phyloP scores from a whole-genome alignment of 352 stramenopile species.

The Phytophthora cactorum region DNA sequence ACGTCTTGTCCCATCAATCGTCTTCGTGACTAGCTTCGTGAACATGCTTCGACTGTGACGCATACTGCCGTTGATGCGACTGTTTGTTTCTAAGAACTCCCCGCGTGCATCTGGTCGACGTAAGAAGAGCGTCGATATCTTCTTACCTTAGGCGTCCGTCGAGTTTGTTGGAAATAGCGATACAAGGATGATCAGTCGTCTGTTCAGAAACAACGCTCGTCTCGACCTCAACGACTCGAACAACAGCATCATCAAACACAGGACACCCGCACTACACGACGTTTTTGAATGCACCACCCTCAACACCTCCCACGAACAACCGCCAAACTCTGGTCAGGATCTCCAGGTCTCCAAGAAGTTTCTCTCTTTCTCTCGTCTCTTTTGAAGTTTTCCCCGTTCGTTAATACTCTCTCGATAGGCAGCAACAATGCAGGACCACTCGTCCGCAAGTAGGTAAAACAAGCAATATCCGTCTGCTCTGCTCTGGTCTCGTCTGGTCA shows the following conservation, averaged over 20 bases:
- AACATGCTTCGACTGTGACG: background rate
- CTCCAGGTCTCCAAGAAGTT: constrained; percentile 29
- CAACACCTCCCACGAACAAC: constrained; percentile 36
- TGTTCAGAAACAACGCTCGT: constrained; percentile 31
- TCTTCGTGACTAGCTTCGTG: too few relatives aligned
- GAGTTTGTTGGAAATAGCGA: constrained; percentile 16
- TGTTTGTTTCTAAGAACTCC: background rate
- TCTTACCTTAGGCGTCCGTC: background rate
- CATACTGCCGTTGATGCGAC: background rate
- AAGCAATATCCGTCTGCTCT: constrained; percentile 33
- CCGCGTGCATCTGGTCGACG: background rate
- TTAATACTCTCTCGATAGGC: constrained; percentile 39
- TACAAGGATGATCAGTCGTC: constrained; percentile 19
- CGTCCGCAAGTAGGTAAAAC: constrained; percentile 29
- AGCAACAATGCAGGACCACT: constrained; percentile 35
- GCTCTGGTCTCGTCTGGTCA: constrained; percentile 29
- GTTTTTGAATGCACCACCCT: constrained; percentile 27
- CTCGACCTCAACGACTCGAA: constrained; percentile 20
- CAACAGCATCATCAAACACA: constrained; percentile 30
- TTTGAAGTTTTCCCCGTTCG: constrained; percentile 33
- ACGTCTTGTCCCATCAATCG: constrained; percentile 23
- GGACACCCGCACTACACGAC: constrained; percentile 11
- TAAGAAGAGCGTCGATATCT: background rate
- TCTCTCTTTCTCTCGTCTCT: constrained; percentile 31
- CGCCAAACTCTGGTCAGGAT: constrained; percentile 35